These are phyloP conservation scores for Austroboletus olivaceoglutinosus DNA, from an alignment of 1,284 basidiomycete species.

Conservation along the genomic window DNA sequence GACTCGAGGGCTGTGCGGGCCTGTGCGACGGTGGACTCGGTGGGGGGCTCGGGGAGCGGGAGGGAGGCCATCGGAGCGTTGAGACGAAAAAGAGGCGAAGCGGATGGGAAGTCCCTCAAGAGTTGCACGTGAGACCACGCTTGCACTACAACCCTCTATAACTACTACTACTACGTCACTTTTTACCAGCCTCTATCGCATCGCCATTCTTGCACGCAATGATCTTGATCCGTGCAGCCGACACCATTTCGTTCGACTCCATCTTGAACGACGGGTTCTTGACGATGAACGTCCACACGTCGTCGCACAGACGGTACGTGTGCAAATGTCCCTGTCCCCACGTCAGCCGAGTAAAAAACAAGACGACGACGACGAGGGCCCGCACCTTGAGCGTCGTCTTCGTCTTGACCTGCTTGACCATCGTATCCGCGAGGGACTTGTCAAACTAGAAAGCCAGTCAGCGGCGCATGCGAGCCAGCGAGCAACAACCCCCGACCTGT, in stretches of 20 bases:
- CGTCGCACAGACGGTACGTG: constrained; percentile 93
- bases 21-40: constrained; percentile 44
- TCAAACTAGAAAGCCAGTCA: constrained; percentile 68
- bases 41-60: constrained; percentile 51
- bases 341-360: not conserved
- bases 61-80: constrained; percentile 20
- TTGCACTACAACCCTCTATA: not conserved
- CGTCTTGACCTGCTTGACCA: constrained; percentile 88
- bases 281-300: constrained; percentile 97
- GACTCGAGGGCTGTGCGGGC: constrained; percentile 44
- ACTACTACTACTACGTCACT: constrained; percentile 13
- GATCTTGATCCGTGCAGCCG: constrained; percentile 84
- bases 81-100: constrained; percentile 12
- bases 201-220: constrained; percentile 95
- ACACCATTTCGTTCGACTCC: constrained; percentile 84
- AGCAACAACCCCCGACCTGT: constrained; percentile 65
- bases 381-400: constrained; percentile 89
- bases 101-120: constrained; percentile 22
- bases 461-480: not conserved
- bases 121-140: constrained; percentile 31
- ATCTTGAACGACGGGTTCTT: constrained; percentile 92
- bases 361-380: constrained; percentile 18
- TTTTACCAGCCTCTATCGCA: constrained; percentile 71
- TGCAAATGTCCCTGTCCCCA: constrained; percentile 74
- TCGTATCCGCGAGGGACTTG: constrained; percentile 87